Evolutionary conservation across 139 green algal species (phyloP), one percentile per base, ranked within the genome.

Genomic region (Coccomyxa sp.): DNA sequence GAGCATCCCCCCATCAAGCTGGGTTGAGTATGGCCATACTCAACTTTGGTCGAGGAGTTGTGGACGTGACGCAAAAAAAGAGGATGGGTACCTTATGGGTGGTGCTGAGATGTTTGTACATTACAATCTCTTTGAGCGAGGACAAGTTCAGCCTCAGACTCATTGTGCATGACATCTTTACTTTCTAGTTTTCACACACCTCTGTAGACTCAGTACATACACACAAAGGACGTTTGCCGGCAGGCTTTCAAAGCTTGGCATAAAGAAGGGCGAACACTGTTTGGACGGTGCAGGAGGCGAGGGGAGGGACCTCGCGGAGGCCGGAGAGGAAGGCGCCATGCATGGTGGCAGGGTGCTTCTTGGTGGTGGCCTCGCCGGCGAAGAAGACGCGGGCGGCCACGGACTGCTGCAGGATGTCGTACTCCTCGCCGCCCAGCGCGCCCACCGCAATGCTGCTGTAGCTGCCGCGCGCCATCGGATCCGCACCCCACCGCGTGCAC

Each of bases 341-440:
- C 96, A 99, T 99, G 45, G 97, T 99, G 76, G 97, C 96, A 1
- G 96, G 96, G 87, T 96, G 95, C 85, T 94, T 94, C 31, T 88
- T 77, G 15, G 83, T 97, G n/a, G 96, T 99, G 38, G 94, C 94
- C 89, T 97, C 94, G 0, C 95, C 95, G 31, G 93, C 95, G 85
- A 96, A 98, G 88, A 97, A 98, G 67, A 98, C 82, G 28, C 91
- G 81, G 59, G 90, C 90, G 17, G 85, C 91, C 77, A 98, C 71
- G 67, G 81, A 88, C 63, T 91, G 87, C 17, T 90, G 93, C 83
- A 98, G 82, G 25, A 88, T 87, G 82, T 97, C 91, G 82, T 98
- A 98, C 83, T 99, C 96, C 27, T 88, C 90, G 14, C 93, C 90
- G 0, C 95, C 97, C 14, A 75, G 84, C 28, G 90, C 89, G 30